Evolutionary conservation across 1,284 basidiomycete genomes (phyloP).

Genomic region (Ustilago loliicola): DNA sequence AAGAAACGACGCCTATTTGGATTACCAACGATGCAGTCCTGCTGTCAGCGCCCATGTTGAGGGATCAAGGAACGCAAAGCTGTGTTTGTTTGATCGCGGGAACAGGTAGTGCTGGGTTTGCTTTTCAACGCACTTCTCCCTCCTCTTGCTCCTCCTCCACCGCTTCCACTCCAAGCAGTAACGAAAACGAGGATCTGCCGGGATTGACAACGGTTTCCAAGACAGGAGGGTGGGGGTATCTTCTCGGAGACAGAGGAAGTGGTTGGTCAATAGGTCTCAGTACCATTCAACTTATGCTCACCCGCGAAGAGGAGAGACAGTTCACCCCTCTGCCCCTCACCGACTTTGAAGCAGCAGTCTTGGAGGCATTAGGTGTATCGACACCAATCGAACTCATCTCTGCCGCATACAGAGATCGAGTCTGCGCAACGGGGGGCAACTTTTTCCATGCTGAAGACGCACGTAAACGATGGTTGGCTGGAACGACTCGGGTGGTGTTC

Average conservation of each 20-base stretch:
- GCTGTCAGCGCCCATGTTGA: slow-evolving; percentile 45
- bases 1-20: slow-evolving; percentile 46
- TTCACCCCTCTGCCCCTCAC: slow-evolving; percentile 29
- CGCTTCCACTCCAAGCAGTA: not conserved
- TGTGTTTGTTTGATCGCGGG: slow-evolving; percentile 54
- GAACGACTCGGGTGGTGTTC: slow-evolving; percentile 59
- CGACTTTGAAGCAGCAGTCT: slow-evolving; percentile 38
- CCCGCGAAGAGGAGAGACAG: slow-evolving; percentile 39
- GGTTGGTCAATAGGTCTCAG: slow-evolving; percentile 52
- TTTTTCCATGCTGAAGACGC: slow-evolving; percentile 56
- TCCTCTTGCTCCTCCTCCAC: slow-evolving; percentile 14
- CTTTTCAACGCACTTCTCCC: slow-evolving; percentile 37
- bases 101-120: slow-evolving; percentile 52
- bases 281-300: slow-evolving; percentile 47
- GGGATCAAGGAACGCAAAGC: slow-evolving; percentile 30
- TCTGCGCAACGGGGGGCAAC: slow-evolving; percentile 42
- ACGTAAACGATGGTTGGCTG: slow-evolving; percentile 65
- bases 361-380: slow-evolving; percentile 27
- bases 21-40: slow-evolving; percentile 54
- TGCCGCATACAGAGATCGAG: slow-evolving; percentile 45
- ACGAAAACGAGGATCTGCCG: slow-evolving; percentile 48
- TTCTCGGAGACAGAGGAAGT: slow-evolving; percentile 42
- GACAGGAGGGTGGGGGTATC: slow-evolving; percentile 52
- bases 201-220: slow-evolving; percentile 45
- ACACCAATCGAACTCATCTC: slow-evolving; percentile 51